phyloP scores from a whole-genome alignment of 2,329 filamentous ascomycete genomes.

The Paecilomyces niveus region DNA sequence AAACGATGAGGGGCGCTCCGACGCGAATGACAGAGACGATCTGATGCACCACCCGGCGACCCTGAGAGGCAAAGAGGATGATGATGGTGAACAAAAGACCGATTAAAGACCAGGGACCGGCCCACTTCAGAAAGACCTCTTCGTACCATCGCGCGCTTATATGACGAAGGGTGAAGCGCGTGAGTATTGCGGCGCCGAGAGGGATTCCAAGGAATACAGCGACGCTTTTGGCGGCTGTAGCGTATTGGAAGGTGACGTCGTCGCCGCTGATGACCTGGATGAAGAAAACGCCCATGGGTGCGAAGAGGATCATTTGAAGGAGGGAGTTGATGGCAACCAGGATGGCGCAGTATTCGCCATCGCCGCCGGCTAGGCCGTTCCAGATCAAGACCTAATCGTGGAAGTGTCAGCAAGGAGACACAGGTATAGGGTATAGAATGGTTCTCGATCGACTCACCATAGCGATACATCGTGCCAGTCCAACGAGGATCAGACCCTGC shows the following conservation, averaged over 20 bases:
- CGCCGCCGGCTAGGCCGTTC: conserved; percentile 70
- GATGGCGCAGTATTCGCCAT: conserved; percentile 75
- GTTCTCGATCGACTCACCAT: conserved; percentile 52
- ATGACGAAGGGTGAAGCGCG: conserved; percentile 55
- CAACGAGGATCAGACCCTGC: conserved; percentile 71
- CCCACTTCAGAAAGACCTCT: conserved; percentile 57
- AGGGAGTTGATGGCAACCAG: conserved; percentile 69
- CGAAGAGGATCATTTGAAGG: conserved; percentile 68
- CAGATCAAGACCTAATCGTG: conserved; percentile 57
- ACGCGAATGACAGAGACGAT: conserved; percentile 78
- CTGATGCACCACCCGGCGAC: conserved; percentile 68
- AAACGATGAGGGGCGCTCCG: conserved; percentile 71
- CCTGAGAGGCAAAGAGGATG: conserved; percentile 78
- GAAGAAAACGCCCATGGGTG: conserved; percentile 62
- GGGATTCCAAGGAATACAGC: conserved; percentile 82
- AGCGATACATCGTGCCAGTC: conserved; percentile 77
- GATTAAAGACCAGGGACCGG: conserved; percentile 68
- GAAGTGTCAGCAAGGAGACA: conserved; percentile 1
- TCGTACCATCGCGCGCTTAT: conserved; percentile 57
- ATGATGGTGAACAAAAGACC: conserved; percentile 82
- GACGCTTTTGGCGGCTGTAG: conserved; percentile 68
- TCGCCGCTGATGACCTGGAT: conserved; percentile 60
- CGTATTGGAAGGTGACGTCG: conserved; percentile 48
- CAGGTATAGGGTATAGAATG: not conserved
- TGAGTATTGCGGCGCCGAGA: conserved; percentile 68